These are phyloP conservation scores for Stagonosporopsis tanaceti DNA, from an alignment of 2,329 filamentous ascomycete species.

Conservation along the genomic window DNA sequence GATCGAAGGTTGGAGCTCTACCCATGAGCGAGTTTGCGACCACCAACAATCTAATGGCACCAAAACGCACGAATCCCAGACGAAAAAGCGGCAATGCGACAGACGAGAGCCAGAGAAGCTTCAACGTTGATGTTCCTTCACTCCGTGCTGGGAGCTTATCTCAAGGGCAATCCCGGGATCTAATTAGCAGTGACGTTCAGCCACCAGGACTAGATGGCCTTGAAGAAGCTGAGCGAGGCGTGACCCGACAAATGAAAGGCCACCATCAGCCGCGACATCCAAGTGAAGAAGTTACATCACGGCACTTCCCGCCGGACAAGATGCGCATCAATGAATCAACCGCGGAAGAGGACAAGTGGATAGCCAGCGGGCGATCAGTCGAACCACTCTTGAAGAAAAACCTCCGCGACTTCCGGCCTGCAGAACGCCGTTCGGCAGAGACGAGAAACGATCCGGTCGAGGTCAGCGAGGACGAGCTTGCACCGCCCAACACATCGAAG, in stretches of 20 bases:
- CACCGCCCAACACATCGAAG: not conserved
- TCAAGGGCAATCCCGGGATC: not conserved
- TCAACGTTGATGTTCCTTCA: not conserved
- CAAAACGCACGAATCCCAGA: slow-evolving; percentile 1
- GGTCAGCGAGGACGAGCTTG: slow-evolving; percentile 32
- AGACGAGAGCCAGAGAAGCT: not conserved
- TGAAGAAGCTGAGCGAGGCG: slow-evolving; percentile 26
- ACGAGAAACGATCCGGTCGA: not conserved
- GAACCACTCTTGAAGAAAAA: not conserved
- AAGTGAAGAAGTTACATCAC: slow-evolving; percentile 10
- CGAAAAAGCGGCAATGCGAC: not conserved
- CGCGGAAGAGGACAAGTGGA: not conserved
- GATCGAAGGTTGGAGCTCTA: not conserved
- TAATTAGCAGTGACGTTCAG: not conserved
- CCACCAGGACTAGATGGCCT: slow-evolving; percentile 1
- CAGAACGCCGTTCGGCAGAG: not conserved
- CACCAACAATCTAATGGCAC: not conserved
- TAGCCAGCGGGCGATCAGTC: not conserved
- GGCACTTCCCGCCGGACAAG: slow-evolving; percentile 17
- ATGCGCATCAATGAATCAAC: slow-evolving; percentile 37
- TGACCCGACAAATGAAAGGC: not conserved
- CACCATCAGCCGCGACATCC: not conserved
- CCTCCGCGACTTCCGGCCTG: not conserved
- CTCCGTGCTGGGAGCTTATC: not conserved
- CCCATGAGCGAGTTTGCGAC: slow-evolving; percentile 6